Percentiles rank a stretch among this genome's conserved stretches.
These are phyloP conservation scores for Nymphaea thermarum DNA, from an alignment of 164 flowering plant species.

Conservation along the genomic window DNA sequence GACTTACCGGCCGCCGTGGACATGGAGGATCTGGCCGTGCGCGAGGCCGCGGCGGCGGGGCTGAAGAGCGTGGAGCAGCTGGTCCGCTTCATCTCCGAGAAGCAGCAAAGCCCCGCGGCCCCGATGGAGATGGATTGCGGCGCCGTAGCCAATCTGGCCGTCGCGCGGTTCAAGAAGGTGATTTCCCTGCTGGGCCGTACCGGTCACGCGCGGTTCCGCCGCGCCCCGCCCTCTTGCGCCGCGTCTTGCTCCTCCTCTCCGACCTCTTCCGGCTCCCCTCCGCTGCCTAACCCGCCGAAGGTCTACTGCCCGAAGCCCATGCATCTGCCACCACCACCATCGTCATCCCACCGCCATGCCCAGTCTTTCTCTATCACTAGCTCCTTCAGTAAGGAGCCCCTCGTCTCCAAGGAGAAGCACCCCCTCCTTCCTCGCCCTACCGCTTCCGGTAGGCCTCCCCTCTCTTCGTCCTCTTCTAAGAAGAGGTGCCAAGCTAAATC, in stretches of 20 bases:
- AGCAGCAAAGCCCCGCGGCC: constrained; percentile 12
- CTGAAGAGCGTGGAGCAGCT: constrained; percentile 62
- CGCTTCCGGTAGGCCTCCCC: constrained; percentile 52
- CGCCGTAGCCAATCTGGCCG: constrained; percentile 50
- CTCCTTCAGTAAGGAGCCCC: too few species aligned
- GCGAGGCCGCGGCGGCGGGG: constrained; percentile 65
- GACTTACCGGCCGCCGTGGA: not conserved
- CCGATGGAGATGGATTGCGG: constrained; percentile 25
- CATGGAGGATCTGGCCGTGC: constrained; percentile 48
- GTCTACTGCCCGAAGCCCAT: too few species aligned
- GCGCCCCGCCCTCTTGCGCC: constrained; percentile 25
- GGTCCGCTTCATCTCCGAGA: constrained; percentile 34
- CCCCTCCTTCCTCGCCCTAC: not conserved
- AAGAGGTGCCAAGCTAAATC: constrained; percentile 29
- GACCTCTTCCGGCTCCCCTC: not conserved
- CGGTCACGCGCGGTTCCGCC: constrained; percentile 85
- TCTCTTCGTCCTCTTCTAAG: constrained; percentile 24
- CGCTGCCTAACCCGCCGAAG: too few species aligned
- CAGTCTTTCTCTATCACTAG: too few species aligned
- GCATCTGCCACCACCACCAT: too few species aligned
- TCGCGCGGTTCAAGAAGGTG: constrained; percentile 57
- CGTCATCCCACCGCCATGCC: too few species aligned
- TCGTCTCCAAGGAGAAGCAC: too few species aligned
- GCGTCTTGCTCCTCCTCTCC: not conserved
- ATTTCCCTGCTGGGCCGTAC: constrained; percentile 59